Evolutionary conservation across 306 rosid genomes (phyloP), one percentile per base, ranked within the genome.

Genomic region (Quercus bicolor): DNA sequence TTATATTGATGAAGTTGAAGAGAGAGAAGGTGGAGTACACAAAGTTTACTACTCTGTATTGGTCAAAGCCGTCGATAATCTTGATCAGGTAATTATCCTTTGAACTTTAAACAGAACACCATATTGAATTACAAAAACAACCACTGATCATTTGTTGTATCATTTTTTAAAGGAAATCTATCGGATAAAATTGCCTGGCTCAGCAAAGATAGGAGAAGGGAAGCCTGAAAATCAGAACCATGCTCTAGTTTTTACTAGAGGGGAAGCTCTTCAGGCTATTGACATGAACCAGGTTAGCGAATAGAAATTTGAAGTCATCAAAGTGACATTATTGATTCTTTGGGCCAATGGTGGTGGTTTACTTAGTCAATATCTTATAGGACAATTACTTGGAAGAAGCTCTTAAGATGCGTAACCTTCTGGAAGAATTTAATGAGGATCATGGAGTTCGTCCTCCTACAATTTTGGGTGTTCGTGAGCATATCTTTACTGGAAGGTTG

Each of bases 151-250:
- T 78, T 78, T 82, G 80, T 81, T 62, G 60, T 72, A 52, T 77
- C 81, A 79, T 85, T 23, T 23, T 83, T 59, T 21, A 16, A 66
- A 95, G 99, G 99, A 95, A 95, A 91, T 95, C 78, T 95, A 85
- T 83, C 87, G 97, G 23, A 92, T 95, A 76, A 95, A 92, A 86
- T 82, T 95, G 66, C 97, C 97, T 3, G 98, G 98, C 83, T 77
- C 94, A 43, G 92, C 92, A 68, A 95, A 91, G 88, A 75, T 95
- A 76, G 98, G 98, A 83, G 98, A 95, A 87, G 98, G 98, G 77
- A 95, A 95, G 84, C 98, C 98, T 56, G 98, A 95, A 84, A 95
- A 95, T 87, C 98, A 95, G 87, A 95, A 95, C 82, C 98, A 95
- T 84, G 98, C 98, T 70, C 74, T 92, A 73, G 72, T 95, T 74